Evolutionary conservation across 805 yeast species (phyloP), one percentile per base, ranked within the genome.

Genomic region (Barnettozyma wickerhamii): DNA sequence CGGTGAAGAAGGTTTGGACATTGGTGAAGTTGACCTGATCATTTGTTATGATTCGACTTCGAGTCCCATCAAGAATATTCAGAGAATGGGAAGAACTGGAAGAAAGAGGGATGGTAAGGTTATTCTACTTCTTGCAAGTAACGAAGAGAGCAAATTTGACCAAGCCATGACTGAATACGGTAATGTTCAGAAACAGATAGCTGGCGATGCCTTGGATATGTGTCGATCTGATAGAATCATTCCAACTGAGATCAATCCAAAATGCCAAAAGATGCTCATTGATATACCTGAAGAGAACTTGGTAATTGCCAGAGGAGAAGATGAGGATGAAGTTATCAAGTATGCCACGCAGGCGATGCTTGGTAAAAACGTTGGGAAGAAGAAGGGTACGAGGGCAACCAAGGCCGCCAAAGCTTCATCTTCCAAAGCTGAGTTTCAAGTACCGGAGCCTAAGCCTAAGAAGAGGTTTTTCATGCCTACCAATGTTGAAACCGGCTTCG

Each of bases 1-100:
- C 56, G 99, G 98, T 35, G 99, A 93, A 60, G 99, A 93, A 68
- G 99, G 99, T 33, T 71, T 93, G 49, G 99, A 93, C 68, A 95
- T 93, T 50, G 99, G 99, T 24, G 97, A 95, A 59, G 99, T 93
- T 39, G 99, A 93, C 61, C 59, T 93, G 52, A 91, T 93, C 50
- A 72, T 93, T 7, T 90, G 96, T 57, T 93, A 79, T 62, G 99
- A 93, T 55, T 86, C 96, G 0, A 89, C 97, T 0, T 73, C 89
- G 21, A 87, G 96, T 33, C 97, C 98, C 0, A 91, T 93, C 42
- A 86, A 95, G 44, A 89, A 85, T 51, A 75, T 93, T 30, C 99
- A 93, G 59, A 68, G 99, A 52, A 88, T 93, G 95, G 99, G 99
- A 20, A 78, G 99, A 65, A 93, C 99, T 0, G 99, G 99, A 15